phyloP scores from a whole-genome alignment of 306 rosid genomes.

The Vicia sativa region DNA sequence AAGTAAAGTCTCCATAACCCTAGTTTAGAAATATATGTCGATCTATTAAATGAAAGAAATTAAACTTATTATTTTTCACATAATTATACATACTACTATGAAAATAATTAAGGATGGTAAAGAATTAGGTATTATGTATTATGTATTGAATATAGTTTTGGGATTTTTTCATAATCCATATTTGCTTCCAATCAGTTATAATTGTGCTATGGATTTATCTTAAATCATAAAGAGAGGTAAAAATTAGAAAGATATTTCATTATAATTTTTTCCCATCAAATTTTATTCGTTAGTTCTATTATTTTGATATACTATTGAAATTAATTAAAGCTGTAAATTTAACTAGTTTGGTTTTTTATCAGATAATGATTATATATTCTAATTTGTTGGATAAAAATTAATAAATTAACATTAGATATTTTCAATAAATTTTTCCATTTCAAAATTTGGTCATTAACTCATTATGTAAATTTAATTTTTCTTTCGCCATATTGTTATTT shows the following conservation, averaged over 20 bases:
- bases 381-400: not conserved
- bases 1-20: conserved; percentile 39
- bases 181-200: too few relatives aligned
- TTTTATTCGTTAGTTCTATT: not conserved
- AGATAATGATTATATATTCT: not conserved
- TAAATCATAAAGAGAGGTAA: too few relatives aligned
- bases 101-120: not conserved
- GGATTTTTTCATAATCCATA: too few relatives aligned
- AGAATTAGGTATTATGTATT: not conserved
- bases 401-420: too few relatives aligned
- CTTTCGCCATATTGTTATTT: not conserved
- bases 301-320: not conserved
- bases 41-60: not conserved
- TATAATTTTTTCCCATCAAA: too few relatives aligned
- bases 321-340: not conserved
- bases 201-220: not conserved
- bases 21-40: conserved; percentile 9
- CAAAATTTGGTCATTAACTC: too few relatives aligned
- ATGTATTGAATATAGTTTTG: too few relatives aligned
- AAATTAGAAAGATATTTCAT: not conserved
- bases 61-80: not conserved
- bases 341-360: not conserved
- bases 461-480: too few relatives aligned
- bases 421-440: too few relatives aligned
- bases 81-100: not conserved